Percentiles rank a stretch among this genome's conserved stretches.
Evolutionary conservation across 1,284 basidiomycete species (phyloP).

Genomic region (Tilletia caries): DNA sequence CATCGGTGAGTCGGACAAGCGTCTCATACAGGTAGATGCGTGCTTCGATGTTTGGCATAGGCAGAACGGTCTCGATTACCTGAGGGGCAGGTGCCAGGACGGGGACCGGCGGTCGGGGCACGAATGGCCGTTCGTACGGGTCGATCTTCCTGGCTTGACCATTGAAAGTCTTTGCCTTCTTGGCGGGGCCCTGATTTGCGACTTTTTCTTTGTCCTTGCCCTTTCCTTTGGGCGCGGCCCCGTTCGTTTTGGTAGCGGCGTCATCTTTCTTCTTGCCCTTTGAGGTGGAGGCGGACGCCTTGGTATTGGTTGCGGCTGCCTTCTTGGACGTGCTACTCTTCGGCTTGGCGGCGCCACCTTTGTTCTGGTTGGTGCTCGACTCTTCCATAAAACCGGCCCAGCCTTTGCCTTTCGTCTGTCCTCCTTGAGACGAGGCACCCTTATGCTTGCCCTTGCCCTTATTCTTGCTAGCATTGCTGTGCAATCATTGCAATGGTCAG

Average conservation of each 20-base stretch:
- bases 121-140: not conserved
- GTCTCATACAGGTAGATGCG: conserved; percentile 14
- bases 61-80: not conserved
- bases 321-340: conserved; percentile 10
- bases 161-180: not conserved
- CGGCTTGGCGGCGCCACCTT: not conserved
- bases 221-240: not conserved
- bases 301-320: not conserved
- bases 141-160: not conserved
- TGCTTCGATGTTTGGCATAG: not conserved
- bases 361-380: conserved; percentile 9
- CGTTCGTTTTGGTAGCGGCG: not conserved
- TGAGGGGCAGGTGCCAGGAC: conserved; percentile 1
- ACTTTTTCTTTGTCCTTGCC: not conserved
- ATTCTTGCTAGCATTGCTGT: not conserved
- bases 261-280: conserved; percentile 7
- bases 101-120: not conserved
- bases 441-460: not conserved
- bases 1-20: conserved; percentile 8
- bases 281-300: not conserved
- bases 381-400: conserved; percentile 7
- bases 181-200: not conserved
- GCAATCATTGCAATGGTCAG: too few species aligned
- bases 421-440: not conserved
- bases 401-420: not conserved